A percentile compares a stretch with the other conserved stretches of the same genome.
Evolutionary conservation across 108 stramenopile species (phyloP).

Genomic region (Licmophora abbreviata): DNA sequence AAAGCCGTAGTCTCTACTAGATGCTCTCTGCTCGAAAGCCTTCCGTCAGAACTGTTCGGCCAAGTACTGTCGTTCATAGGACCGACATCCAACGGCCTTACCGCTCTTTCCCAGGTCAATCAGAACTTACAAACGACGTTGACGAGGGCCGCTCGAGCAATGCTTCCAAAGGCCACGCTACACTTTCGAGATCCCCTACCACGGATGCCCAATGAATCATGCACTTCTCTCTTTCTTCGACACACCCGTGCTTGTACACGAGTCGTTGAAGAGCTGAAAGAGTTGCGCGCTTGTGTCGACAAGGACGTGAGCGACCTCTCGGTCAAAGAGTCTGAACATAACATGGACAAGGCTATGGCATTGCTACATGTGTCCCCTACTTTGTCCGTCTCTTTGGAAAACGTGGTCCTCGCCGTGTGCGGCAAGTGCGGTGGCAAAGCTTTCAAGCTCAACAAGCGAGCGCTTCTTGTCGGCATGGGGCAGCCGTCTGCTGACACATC

Average conservation of each 20-base stretch:
- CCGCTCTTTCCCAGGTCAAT: conserved; percentile 1
- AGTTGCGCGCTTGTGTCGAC: not conserved
- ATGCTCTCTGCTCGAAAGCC: not conserved
- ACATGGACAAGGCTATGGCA: not conserved
- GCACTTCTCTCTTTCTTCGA: conserved; percentile 4
- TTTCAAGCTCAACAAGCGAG: conserved; percentile 4
- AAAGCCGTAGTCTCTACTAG: too few species aligned
- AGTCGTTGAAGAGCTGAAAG: not conserved
- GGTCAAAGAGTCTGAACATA: not conserved
- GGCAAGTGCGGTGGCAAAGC: conserved; percentile 9
- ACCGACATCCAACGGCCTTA: conserved; percentile 1
- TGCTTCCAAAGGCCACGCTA: conserved; percentile 2
- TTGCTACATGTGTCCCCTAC: conserved; percentile 1
- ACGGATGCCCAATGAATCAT: conserved; percentile 1
- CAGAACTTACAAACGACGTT: not conserved
- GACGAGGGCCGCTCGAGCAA: not conserved
- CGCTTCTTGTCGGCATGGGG: not conserved
- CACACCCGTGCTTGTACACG: not conserved
- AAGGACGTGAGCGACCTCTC: not conserved
- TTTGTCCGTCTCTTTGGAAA: conserved; percentile 2
- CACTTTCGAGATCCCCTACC: conserved; percentile 4
- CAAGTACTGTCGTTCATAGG: conserved; percentile 3
- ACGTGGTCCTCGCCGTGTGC: conserved; percentile 2
- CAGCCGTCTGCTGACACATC: not conserved
- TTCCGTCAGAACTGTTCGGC: conserved; percentile 5